Evolutionary conservation across 1,284 basidiomycete species (phyloP).

Genomic region (Malassezia dermatis): DNA sequence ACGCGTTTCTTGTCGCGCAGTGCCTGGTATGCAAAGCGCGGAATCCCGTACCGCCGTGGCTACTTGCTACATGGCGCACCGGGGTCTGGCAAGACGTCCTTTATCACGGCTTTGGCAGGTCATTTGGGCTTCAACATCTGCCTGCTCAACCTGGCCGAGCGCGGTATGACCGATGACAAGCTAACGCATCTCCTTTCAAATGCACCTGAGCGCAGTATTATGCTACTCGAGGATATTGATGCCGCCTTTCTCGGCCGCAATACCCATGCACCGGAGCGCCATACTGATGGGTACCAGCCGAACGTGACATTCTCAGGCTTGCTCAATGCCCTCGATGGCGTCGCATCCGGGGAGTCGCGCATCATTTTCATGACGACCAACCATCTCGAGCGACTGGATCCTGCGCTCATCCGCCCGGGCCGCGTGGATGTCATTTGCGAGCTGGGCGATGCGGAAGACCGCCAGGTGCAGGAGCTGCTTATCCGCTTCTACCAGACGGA

Average conservation of each 20-base stretch:
- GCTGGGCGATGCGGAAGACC: constrained; percentile 74
- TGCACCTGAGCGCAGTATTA: constrained; percentile 79
- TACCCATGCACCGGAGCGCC: constrained; percentile 22
- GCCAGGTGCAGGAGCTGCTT: constrained; percentile 71
- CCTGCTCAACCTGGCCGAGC: constrained; percentile 86
- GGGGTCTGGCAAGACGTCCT: constrained; percentile 94
- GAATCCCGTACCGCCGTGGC: constrained; percentile 91
- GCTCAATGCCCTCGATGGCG: constrained; percentile 91
- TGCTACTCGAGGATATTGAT: constrained; percentile 93
- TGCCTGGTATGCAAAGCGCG: constrained; percentile 92
- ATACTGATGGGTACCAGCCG: constrained; percentile 35
- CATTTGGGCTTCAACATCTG: constrained; percentile 84
- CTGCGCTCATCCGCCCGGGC: constrained; percentile 86
- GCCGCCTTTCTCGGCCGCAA: constrained; percentile 66
- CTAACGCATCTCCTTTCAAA: constrained; percentile 86
- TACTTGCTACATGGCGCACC: constrained; percentile 92
- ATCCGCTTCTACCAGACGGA: constrained; percentile 63
- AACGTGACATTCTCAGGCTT: constrained; percentile 95
- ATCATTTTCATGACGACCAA: constrained; percentile 99
- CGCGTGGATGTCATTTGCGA: constrained; percentile 77
- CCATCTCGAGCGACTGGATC: constrained; percentile 61
- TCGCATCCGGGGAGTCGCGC: constrained; percentile 82
- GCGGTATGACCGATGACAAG: constrained; percentile 93
- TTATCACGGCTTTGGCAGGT: constrained; percentile 93
- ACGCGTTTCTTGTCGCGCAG: constrained; percentile 70